Conservation (phyloP, 768 basidiomycete species). For the Auriscalpium orientale region DNA sequence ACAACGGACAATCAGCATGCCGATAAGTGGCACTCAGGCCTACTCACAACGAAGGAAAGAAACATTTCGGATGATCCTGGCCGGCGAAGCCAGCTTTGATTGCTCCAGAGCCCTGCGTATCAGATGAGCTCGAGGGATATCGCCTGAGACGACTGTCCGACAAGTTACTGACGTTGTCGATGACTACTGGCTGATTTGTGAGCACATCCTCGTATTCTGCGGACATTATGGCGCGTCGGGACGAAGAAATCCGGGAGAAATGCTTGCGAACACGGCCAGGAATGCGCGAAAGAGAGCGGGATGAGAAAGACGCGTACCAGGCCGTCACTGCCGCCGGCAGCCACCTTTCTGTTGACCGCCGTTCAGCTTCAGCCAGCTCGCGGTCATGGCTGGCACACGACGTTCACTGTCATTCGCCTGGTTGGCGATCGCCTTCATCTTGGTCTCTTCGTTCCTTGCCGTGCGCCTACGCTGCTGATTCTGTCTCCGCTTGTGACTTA, state of each 20-base stretch:
- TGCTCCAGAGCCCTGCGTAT: constrained; percentile 85
- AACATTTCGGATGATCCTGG: constrained; percentile 98
- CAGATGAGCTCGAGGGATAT: constrained; percentile 2
- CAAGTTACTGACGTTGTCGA: constrained; percentile 77
- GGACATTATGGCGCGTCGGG: constrained; percentile 43
- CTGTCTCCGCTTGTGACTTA: neutral
- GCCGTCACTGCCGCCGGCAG: too few species aligned
- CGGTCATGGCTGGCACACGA: neutral
- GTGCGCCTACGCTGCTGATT: neutral
- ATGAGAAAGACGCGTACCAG: neutral
- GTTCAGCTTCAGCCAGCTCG: too few species aligned
- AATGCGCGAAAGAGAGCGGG: too few species aligned
- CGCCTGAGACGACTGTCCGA: constrained; percentile 20
- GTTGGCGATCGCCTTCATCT: neutral
- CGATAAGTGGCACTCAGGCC: constrained; percentile 23
- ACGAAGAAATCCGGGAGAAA: neutral
- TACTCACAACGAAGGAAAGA: constrained; percentile 98
- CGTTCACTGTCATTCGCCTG: too few species aligned
- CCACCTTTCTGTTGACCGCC: too few species aligned
- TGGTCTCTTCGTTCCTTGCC: neutral
- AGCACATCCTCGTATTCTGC: constrained; percentile 88
- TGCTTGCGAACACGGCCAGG: neutral
- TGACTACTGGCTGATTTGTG: constrained; percentile 98
- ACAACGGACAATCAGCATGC: neutral
- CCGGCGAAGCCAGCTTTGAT: constrained; percentile 99